phyloP scores from a whole-genome alignment of 2,329 filamentous ascomycete genomes.

The Myriosclerotinia duriaeana region DNA sequence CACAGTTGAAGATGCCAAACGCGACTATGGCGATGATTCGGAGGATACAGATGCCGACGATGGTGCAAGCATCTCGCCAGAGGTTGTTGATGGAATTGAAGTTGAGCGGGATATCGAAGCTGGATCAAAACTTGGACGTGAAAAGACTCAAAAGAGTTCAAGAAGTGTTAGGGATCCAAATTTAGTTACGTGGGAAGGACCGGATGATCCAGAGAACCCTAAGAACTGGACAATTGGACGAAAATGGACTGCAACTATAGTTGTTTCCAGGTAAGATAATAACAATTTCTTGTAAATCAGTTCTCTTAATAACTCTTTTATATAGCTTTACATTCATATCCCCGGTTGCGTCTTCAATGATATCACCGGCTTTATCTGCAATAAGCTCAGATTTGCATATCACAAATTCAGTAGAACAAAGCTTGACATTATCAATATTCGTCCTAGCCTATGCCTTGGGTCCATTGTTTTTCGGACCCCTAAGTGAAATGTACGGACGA shows the following conservation, averaged over 20 bases:
- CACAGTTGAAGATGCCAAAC: not conserved
- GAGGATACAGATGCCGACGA: conserved; percentile 23
- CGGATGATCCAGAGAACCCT: conserved; percentile 35
- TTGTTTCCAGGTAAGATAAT: conserved; percentile 34
- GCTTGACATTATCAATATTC: conserved; percentile 48
- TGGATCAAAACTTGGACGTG: conserved; percentile 29
- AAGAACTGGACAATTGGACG: conserved; percentile 35
- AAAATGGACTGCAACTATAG: conserved; percentile 52
- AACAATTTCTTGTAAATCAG: no score
- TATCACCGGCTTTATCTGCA: conserved; percentile 51
- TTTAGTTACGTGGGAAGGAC: conserved; percentile 35
- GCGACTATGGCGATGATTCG: not conserved
- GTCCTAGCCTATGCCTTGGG: conserved; percentile 48
- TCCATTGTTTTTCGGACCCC: conserved; percentile 59
- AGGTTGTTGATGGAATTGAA: conserved; percentile 34
- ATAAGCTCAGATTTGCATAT: conserved; percentile 58
- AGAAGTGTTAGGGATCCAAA: conserved; percentile 34
- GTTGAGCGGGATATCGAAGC: conserved; percentile 34
- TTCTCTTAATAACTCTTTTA: no score
- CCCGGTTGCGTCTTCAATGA: conserved; percentile 54
- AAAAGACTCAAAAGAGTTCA: conserved; percentile 26
- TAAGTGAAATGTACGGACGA: conserved; percentile 52
- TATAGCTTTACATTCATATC: conserved; percentile 50
- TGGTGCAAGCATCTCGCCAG: conserved; percentile 27
- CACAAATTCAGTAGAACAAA: conserved; percentile 47